Evolutionary conservation across 768 basidiomycete species (phyloP).

Genomic region (Trametes meyenii): DNA sequence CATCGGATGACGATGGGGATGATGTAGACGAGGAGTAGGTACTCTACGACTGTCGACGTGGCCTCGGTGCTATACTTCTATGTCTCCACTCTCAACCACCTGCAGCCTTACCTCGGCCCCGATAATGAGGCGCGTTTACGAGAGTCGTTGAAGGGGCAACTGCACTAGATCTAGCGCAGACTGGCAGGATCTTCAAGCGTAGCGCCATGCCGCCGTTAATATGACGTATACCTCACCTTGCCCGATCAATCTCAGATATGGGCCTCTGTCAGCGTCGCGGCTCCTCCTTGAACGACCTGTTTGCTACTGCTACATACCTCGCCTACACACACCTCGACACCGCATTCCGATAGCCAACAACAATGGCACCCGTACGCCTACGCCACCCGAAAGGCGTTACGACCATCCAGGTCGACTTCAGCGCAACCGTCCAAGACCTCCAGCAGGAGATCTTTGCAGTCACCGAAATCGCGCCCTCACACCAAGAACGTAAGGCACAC

Average conservation of each 20-base stretch:
- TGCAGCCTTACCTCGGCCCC: no score
- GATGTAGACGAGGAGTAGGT: not conserved
- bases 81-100: not conserved
- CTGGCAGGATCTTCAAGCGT: no score
- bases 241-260: not conserved
- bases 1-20: not conserved
- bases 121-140: no score
- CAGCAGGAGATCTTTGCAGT: conserved; percentile 67
- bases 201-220: no score
- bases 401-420: conserved; percentile 70
- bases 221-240: conserved; percentile 4
- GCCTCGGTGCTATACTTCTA: not conserved
- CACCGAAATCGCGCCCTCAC: conserved; percentile 72
- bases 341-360: not conserved
- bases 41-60: not conserved
- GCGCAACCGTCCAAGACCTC: conserved; percentile 71
- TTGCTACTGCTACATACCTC: no score
- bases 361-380: conserved; percentile 75
- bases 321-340: no score
- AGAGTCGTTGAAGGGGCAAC: no score
- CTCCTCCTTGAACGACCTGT: no score
- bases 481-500: conserved; percentile 60
- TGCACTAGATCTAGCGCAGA: no score
- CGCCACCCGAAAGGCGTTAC: conserved; percentile 84
- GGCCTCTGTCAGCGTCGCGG: no score